A percentile compares a stretch with the other conserved stretches of the same genome.
These are phyloP conservation scores for Saccharum spontaneum DNA, from an alignment of 176 grass and related monocot species.

Conservation along the genomic window DNA sequence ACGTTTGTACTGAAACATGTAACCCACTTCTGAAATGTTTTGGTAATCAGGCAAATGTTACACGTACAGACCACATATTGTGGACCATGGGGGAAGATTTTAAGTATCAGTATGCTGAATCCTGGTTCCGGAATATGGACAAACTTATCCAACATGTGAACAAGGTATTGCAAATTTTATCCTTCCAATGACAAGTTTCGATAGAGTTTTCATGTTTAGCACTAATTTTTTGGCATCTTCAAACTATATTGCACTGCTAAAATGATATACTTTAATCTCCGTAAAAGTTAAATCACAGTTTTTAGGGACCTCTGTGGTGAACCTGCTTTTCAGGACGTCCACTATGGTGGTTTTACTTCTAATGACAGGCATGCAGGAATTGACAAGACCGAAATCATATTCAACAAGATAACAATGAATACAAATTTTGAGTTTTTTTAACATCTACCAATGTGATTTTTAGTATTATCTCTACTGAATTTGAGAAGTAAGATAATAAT, in stretches of 20 bases:
- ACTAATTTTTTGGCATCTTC: background rate
- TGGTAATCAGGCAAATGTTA: slow-evolving; percentile 72
- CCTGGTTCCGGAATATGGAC: slow-evolving; percentile 95
- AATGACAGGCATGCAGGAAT: background rate
- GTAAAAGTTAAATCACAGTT: background rate
- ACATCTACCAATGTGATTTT: background rate
- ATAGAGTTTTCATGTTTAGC: background rate
- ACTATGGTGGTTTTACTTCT: background rate
- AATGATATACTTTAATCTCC: background rate
- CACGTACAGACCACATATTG: slow-evolving; percentile 90
- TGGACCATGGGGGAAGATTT: slow-evolving; percentile 99
- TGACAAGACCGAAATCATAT: background rate
- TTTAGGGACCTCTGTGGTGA: background rate
- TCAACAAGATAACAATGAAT: slow-evolving; percentile 2
- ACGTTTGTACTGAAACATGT: slow-evolving; percentile 21
- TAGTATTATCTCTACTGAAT: background rate
- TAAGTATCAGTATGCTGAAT: slow-evolving; percentile 89
- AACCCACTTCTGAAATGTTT: slow-evolving; percentile 29
- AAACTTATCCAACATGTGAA: slow-evolving; percentile 91
- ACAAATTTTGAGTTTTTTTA: slow-evolving; percentile 9
- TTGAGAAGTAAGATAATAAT: slow-evolving; percentile 16
- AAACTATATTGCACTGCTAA: background rate
- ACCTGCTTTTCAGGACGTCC: background rate
- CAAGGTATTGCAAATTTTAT: slow-evolving; percentile 55
- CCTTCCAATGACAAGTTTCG: background rate